These are phyloP conservation scores for Malassezia sp. DNA, from an alignment of 1,284 basidiomycete species.

Conservation along the genomic window DNA sequence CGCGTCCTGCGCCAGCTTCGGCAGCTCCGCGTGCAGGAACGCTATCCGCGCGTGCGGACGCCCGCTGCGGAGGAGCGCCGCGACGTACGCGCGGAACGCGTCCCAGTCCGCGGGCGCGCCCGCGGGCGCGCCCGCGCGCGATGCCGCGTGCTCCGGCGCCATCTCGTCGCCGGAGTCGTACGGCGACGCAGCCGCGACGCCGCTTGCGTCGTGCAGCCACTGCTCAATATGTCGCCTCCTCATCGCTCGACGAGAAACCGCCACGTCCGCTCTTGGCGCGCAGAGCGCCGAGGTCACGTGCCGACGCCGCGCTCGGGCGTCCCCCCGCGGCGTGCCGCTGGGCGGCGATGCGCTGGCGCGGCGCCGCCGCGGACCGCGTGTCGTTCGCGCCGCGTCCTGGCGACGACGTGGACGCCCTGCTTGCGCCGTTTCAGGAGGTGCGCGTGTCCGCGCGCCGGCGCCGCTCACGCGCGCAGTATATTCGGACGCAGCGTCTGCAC, in stretches of 20 bases:
- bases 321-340: no score
- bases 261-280: no score
- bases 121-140: conserved; percentile 1
- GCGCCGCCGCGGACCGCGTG: no score
- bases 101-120: conserved; percentile 26
- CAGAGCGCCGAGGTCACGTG: no score
- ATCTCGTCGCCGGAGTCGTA: conserved; percentile 41
- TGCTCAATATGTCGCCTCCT: conserved; percentile 6
- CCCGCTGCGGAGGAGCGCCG: conserved; percentile 17
- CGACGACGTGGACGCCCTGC: no score
- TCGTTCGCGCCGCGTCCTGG: conserved; percentile 13
- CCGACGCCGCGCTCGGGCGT: no score
- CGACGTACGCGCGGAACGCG: conserved; percentile 21
- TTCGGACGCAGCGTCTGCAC: no score
- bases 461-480: background rate
- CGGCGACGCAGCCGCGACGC: conserved; percentile 14
- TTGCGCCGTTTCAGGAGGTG: background rate
- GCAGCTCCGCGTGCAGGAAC: conserved; percentile 21
- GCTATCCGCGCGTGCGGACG: conserved; percentile 18
- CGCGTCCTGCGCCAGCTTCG: conserved; percentile 19
- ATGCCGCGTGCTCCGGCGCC: conserved; percentile 15
- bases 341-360: no score
- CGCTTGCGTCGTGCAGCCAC: conserved; percentile 12
- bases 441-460: background rate
- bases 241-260: no score